Base-by-base conservation (phyloP, 345 rosid species). In the Eucalyptus caleyi region DNA sequence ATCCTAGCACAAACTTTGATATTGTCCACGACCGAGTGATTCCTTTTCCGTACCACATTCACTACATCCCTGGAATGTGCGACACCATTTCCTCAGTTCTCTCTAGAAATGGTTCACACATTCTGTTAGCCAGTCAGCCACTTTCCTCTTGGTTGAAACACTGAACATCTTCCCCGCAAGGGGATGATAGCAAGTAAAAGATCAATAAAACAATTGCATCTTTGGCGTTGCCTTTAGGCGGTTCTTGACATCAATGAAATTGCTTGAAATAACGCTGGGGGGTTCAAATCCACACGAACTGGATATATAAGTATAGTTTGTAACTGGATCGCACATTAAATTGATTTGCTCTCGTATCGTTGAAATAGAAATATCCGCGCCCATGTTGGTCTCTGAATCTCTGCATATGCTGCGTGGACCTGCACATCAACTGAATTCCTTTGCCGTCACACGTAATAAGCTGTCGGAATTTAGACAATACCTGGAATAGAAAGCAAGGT, bases 241-340 rank as follows among this genome's bases (percentile, higher is more conserved):
- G 81, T 69, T 34, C 42, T 65, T n/a, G 77, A 15, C 6, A n/a
- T 65, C 11, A n/a, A 65, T 65, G 37, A 7, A 65, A n/a, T n/a
- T 15, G 11, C 77, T 14, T 65, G 23, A 69, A 34, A 19, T 15
- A 67, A 67, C 40, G 1, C 40, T n/a, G 21, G 16, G 80, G 4
- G 80, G 40, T n/a, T 0, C 7, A 34, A 69, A 34, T 69, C 81
- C 8, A 9, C 44, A 19, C 42, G 81, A 69, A 32, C 24, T 18
- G 23, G 81, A 69, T 24, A 9, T 18, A n/a, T 0, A n/a, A 15
- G 37, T 0, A 1, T 32, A n/a, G 40, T 3, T 32, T 16, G 77
- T 16, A n/a, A 18, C 5, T 2, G 26, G 82, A 34, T 10, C 21
- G 9, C 24, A 37, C 83, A 11, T 34, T 10, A 37, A 77, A 77